Conservation (phyloP, 2,329 filamentous ascomycete genomes). For the Xylaria sp. region DNA sequence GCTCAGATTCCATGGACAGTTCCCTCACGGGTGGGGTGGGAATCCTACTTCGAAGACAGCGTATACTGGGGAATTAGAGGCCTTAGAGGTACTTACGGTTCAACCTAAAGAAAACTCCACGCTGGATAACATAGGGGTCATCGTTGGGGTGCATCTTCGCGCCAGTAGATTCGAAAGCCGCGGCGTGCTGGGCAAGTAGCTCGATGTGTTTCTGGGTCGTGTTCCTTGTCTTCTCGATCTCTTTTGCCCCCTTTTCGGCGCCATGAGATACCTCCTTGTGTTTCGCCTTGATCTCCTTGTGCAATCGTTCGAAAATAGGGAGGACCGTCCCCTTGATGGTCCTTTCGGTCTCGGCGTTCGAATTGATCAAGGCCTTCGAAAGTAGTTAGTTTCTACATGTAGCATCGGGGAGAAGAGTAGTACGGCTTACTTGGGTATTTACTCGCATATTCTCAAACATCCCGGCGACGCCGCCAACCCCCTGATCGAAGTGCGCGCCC, state of each 20-base stretch:
- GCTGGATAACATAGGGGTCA: slow-evolving; percentile 86
- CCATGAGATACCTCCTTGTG: slow-evolving; percentile 84
- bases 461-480: slow-evolving; percentile 81
- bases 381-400: slow-evolving; percentile 13
- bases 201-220: slow-evolving; percentile 95
- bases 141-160: slow-evolving; percentile 71
- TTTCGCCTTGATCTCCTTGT: slow-evolving; percentile 97
- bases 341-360: slow-evolving; percentile 89
- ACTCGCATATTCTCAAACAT: slow-evolving; percentile 93
- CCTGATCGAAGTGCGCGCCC: slow-evolving; percentile 90
- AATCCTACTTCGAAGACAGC: background rate
- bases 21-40: background rate
- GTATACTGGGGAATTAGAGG: background rate
- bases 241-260: slow-evolving; percentile 82
- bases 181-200: slow-evolving; percentile 83
- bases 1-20: background rate
- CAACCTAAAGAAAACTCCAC: slow-evolving; percentile 80
- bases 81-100: slow-evolving; percentile 44
- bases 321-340: slow-evolving; percentile 83
- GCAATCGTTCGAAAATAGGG: slow-evolving; percentile 85
- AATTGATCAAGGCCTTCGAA: slow-evolving; percentile 75
- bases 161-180: slow-evolving; percentile 74
- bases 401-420: background rate
- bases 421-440: slow-evolving; percentile 70
- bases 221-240: slow-evolving; percentile 86